Evolutionary conservation across 129 eudicot species (phyloP).

Genomic region (Oenanthe sinensis): DNA sequence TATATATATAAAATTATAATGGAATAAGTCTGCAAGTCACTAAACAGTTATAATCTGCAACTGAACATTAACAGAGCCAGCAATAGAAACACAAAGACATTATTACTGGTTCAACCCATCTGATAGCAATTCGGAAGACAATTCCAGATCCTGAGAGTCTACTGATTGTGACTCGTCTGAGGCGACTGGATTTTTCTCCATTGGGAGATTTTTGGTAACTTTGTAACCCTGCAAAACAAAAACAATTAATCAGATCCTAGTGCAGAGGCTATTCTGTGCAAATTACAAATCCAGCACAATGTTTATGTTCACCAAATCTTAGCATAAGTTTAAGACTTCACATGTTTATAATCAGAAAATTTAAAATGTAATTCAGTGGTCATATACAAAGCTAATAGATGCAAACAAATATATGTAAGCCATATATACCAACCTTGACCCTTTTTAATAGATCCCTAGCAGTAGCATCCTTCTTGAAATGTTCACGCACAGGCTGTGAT

Average conservation of each 20-base stretch:
- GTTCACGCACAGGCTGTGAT: conserved; percentile 88
- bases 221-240: conserved; percentile 46
- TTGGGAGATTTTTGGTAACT: conserved; percentile 27
- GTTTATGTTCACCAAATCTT: not conserved
- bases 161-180: conserved; percentile 18
- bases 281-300: not conserved
- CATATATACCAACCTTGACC: conserved; percentile 60
- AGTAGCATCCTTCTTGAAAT: conserved; percentile 53
- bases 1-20: not conserved
- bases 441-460: conserved; percentile 66
- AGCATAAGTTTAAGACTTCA: not conserved
- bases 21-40: not conserved
- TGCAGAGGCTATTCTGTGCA: not conserved
- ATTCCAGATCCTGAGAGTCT: conserved; percentile 17
- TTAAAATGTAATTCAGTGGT: not conserved
- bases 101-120: conserved; percentile 8
- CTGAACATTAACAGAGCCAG: not conserved
- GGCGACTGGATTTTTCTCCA: conserved; percentile 17
- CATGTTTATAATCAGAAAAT: not conserved
- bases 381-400: not conserved
- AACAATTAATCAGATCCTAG: not conserved
- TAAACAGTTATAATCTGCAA: not conserved
- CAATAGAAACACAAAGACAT: not conserved
- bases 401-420: not conserved
- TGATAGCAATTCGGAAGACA: conserved; percentile 9